Conservation (phyloP, 2,329 filamentous ascomycete genomes). For the Diaporthe citrichinensis region DNA sequence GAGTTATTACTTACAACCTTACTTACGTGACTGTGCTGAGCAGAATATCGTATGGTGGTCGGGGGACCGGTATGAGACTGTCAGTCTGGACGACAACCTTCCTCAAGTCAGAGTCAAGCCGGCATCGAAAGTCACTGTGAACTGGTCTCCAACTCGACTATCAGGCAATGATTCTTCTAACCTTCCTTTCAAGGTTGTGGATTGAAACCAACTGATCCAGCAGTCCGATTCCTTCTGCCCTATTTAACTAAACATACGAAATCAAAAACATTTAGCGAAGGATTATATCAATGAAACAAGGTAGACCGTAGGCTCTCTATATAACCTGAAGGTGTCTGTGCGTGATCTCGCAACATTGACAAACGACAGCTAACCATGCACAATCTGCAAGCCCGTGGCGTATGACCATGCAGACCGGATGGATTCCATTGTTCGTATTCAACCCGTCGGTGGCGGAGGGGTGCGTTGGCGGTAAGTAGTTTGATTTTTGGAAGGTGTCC, state of each 20-base stretch:
- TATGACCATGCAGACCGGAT: not conserved
- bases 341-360: not conserved
- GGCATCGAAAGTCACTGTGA: not conserved
- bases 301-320: not conserved
- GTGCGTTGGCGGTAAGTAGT: no score
- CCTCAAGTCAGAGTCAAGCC: not conserved
- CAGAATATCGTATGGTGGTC: slow-evolving; percentile 3
- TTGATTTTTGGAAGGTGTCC: no score
- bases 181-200: not conserved
- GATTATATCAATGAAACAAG: not conserved
- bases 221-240: not conserved
- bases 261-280: not conserved
- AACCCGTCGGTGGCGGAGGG: not conserved
- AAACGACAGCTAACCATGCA: not conserved
- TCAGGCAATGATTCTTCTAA: not conserved
- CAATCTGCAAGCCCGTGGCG: not conserved
- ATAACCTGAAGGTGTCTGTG: not conserved
- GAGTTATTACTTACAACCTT: not conserved
- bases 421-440: not conserved
- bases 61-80: not conserved
- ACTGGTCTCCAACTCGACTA: not conserved
- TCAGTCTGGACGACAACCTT: not conserved
- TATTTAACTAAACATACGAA: not conserved
- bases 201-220: not conserved
- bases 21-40: not conserved